Evolutionary conservation across 140 eudicot species (phyloP), one percentile per base, ranked within the genome.

Genomic region (Cichorium intybus): DNA sequence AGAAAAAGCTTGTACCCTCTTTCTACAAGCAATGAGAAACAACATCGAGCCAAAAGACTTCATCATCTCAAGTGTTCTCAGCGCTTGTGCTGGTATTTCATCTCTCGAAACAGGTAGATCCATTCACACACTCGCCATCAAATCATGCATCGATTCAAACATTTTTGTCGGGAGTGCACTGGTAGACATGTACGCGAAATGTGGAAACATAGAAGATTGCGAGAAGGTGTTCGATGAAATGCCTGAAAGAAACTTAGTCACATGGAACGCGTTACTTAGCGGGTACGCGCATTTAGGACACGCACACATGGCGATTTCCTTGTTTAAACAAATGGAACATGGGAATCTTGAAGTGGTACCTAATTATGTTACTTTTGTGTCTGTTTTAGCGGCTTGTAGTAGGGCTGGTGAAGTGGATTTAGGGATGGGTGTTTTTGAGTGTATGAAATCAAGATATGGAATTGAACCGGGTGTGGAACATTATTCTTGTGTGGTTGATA

Each of bases 161-260:
- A 47, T 81, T 18, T 90, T 81, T 64, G 86, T 87, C 28, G 97
- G 97, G 26, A 90, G 97, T 58, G 90, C 97, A 24, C 79, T 90
- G 29, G 97, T 90, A 4, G 97, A 90, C 82, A 84, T 90, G 97
- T 90, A 87, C 50, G 95, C 90, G 16, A 87, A 90, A 62, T 90
- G 94, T 84, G 97, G 95, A 28, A 84, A 83, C 22, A 67, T 84
- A 10, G 80, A 82, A 68, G 90, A 82, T 35, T 84, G 95, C 16
- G 87, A 87, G 71, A 68, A 47, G 23, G 70, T 83, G 53, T 87
- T 90, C 65, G 71, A 62, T 54, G 87, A 64, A 20, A 77, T 84
- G 79, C 76, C 82, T 0, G 72, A 72, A 43, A 74, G 80, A 53
- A 90, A 90, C 50, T 56, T 84, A 37, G 56, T 90, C 22, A 73